Evolutionary conservation across 768 basidiomycete species (phyloP).

Genomic region (Paxillus ammoniavirescens): DNA sequence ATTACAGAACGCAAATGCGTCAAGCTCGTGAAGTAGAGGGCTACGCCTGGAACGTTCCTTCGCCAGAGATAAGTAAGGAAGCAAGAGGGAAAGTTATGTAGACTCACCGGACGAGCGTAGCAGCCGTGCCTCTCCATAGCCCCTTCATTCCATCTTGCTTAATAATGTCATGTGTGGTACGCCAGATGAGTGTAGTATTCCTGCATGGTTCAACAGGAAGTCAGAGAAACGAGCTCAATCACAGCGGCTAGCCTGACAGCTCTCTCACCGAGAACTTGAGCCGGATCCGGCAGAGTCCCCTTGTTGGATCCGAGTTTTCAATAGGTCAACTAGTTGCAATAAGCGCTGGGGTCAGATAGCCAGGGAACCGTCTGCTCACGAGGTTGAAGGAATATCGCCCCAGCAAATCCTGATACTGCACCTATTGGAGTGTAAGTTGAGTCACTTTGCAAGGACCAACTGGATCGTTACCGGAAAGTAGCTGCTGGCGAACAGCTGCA

Average conservation of each 20-base stretch:
- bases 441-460: not conserved
- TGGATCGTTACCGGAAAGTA: constrained; percentile 24
- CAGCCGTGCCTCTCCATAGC: constrained; percentile 86
- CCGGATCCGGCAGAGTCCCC: constrained; percentile 45
- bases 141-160: constrained; percentile 62
- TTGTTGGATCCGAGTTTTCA: constrained; percentile 93
- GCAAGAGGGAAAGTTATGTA: not conserved
- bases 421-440: constrained; percentile 39
- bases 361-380: constrained; percentile 41
- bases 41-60: constrained; percentile 92
- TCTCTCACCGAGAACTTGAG: constrained; percentile 36
- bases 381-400: constrained; percentile 74
- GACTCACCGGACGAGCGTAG: constrained; percentile 69
- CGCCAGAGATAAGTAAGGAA: constrained; percentile 1
- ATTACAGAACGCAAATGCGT: constrained; percentile 79
- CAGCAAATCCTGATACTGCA: constrained; percentile 75
- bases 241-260: not conserved
- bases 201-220: constrained; percentile 14
- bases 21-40: constrained; percentile 85
- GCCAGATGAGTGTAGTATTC: constrained; percentile 43
- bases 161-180: constrained; percentile 57
- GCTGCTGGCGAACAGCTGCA: constrained; percentile 24
- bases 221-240: not conserved
- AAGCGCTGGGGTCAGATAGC: not conserved
- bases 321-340: constrained; percentile 63